A percentile compares a stretch with the other conserved stretches of the same genome.
phyloP scores from a whole-genome alignment of 768 basidiomycete species.

The Terana coerulea region DNA sequence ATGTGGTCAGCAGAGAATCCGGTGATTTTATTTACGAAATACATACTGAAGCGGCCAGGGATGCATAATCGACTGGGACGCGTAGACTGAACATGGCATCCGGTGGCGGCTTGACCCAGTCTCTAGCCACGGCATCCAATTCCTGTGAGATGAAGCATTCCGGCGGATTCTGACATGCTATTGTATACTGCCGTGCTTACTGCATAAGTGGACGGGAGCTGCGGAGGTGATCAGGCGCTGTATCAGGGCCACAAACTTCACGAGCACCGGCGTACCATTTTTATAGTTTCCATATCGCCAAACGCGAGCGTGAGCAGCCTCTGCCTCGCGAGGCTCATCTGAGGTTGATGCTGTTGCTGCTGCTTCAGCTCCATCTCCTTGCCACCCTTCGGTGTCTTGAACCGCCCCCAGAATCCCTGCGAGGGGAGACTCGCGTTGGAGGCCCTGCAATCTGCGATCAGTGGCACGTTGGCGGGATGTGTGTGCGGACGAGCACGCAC shows the following conservation, averaged over 20 bases:
- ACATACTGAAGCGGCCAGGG: conserved; percentile 77
- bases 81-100: conserved; percentile 73
- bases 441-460: conserved; percentile 40
- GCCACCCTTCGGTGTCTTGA: conserved; percentile 45
- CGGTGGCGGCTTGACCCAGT: conserved; percentile 85
- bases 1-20: conserved; percentile 15
- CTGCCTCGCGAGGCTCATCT: conserved; percentile 70
- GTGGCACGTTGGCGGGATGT: conserved; percentile 9
- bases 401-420: conserved; percentile 54
- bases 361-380: conserved; percentile 61
- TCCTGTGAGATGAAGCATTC: conserved; percentile 45
- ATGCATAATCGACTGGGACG: conserved; percentile 84
- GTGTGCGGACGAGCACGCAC: conserved; percentile 22
- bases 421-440: conserved; percentile 58
- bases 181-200: conserved; percentile 37
- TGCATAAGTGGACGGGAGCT: conserved; percentile 67
- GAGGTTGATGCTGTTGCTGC: conserved; percentile 31
- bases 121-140: conserved; percentile 72
- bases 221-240: conserved; percentile 6
- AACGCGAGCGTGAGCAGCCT: conserved; percentile 79
- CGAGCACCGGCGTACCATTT: conserved; percentile 49
- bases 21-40: conserved; percentile 10
- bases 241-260: conserved; percentile 8
- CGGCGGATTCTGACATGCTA: conserved; percentile 5
- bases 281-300: conserved; percentile 83